These are phyloP conservation scores for Pseudocercospora cruenta DNA, from an alignment of 2,329 filamentous ascomycete species.

Conservation along the genomic window DNA sequence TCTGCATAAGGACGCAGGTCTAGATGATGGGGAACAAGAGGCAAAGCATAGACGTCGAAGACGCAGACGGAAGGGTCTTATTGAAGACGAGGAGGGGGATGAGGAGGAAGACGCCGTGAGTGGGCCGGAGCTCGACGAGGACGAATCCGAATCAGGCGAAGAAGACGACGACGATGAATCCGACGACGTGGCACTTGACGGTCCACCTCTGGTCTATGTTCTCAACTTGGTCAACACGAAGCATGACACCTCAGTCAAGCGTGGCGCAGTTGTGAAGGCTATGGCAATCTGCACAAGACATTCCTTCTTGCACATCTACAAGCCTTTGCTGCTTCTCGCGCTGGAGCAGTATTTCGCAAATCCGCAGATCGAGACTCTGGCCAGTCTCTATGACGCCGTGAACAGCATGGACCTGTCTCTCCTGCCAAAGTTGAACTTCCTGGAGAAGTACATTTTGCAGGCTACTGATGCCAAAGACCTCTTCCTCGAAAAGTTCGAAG, in stretches of 20 bases:
- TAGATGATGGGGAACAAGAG: conserved; percentile 75
- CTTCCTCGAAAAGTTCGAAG: conserved; percentile 96
- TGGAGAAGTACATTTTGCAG: conserved; percentile 85
- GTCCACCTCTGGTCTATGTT: conserved; percentile 92
- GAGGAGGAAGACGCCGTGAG: conserved; percentile 47
- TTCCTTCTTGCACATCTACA: conserved; percentile 98
- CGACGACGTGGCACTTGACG: conserved; percentile 67
- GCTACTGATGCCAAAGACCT: conserved; percentile 92
- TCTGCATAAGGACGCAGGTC: conserved; percentile 88
- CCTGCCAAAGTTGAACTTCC: conserved; percentile 79
- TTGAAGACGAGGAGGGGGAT: conserved; percentile 47
- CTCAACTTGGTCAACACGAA: conserved; percentile 98
- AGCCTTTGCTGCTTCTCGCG: conserved; percentile 86
- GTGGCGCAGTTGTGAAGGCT: conserved; percentile 92
- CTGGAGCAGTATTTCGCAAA: conserved; percentile 97
- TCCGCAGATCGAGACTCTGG: conserved; percentile 83
- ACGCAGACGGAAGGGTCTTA: conserved; percentile 33
- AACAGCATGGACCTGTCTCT: conserved; percentile 96
- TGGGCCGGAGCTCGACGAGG: conserved; percentile 52
- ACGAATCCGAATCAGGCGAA: conserved; percentile 45
- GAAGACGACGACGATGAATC: conserved; percentile 55
- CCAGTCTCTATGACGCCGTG: conserved; percentile 85
- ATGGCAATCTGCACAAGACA: conserved; percentile 99
- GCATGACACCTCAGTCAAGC: conserved; percentile 86
- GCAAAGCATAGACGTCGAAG: conserved; percentile 53